A percentile compares a stretch with the other conserved stretches of the same genome.
phyloP scores from a whole-genome alignment of 1,284 basidiomycete genomes.

The Trichosporon sp. region DNA sequence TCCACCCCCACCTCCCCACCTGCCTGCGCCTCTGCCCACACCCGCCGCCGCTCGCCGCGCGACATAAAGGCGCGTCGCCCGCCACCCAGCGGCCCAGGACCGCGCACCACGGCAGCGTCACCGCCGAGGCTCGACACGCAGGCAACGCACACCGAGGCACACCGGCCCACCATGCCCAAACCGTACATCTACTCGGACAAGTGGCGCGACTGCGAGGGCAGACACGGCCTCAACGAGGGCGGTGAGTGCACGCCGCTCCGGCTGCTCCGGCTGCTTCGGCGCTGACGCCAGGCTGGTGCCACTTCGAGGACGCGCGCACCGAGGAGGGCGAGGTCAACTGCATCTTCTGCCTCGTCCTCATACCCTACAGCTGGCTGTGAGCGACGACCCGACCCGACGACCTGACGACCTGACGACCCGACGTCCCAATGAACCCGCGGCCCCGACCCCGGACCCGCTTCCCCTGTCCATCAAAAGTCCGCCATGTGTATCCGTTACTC shows the following conservation, averaged over 20 bases:
- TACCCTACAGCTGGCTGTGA: not conserved
- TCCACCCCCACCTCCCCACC: too few species aligned
- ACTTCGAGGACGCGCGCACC: not conserved
- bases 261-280: too few species aligned
- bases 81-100: not conserved
- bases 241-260: not conserved
- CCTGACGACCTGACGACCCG: too few species aligned
- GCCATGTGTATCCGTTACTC: not conserved
- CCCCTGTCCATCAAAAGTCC: not conserved
- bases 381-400: not conserved
- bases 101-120: not conserved
- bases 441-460: not conserved
- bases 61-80: not conserved
- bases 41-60: too few species aligned
- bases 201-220: not conserved
- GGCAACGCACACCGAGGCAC: too few species aligned
- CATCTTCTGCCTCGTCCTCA: not conserved
- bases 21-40: too few species aligned
- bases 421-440: not conserved
- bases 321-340: not conserved
- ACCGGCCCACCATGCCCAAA: not conserved
- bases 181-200: not conserved
- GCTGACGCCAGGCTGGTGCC: not conserved
- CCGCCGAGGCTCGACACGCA: not conserved
- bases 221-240: not conserved